Evolutionary conservation across 805 yeast genomes (phyloP).

Genomic region (Candida endomychidarum): DNA sequence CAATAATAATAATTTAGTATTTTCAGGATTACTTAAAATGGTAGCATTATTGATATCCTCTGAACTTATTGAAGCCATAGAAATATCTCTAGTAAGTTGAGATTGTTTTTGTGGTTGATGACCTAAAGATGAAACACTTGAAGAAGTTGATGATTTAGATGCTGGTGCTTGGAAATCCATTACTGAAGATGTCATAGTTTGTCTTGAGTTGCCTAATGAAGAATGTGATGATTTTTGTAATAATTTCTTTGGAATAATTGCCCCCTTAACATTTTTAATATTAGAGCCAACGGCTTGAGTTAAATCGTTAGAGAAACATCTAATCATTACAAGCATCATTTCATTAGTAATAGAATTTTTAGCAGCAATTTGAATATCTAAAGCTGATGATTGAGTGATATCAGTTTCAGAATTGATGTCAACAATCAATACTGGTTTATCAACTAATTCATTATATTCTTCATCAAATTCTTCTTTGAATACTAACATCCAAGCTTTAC

Average conservation of each 20-base stretch:
- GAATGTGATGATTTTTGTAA: conserved; percentile 14
- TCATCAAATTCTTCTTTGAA: conserved; percentile 41
- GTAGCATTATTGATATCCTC: conserved; percentile 20
- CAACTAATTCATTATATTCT: conserved; percentile 29
- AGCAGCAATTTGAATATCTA: conserved; percentile 38
- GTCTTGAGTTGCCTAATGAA: conserved; percentile 16
- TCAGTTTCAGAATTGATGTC: conserved; percentile 25
- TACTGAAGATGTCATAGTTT: conserved; percentile 37
- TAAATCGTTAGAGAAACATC: conserved; percentile 31
- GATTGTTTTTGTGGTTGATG: conserved; percentile 1
- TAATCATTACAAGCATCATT: conserved; percentile 28
- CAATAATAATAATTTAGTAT: conserved; percentile 23
- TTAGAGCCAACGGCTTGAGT: conserved; percentile 25
- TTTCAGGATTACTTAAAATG: conserved; percentile 26
- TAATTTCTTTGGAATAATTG: conserved; percentile 16
- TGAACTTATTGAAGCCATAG: conserved; percentile 22
- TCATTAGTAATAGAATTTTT: conserved; percentile 32
- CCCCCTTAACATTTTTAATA: conserved; percentile 29
- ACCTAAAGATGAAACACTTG: conserved; percentile 18
- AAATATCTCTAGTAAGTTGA: conserved; percentile 17
- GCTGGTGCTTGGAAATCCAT: conserved; percentile 27
- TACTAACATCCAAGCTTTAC: conserved; percentile 37
- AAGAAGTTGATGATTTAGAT: conserved; percentile 24
- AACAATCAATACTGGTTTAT: conserved; percentile 36
- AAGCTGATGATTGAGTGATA: conserved; percentile 35